Evolutionary conservation across 2,329 filamentous ascomycete genomes (phyloP), one percentile per base, ranked within the genome.

Genomic region (Diplodia corticola): DNA sequence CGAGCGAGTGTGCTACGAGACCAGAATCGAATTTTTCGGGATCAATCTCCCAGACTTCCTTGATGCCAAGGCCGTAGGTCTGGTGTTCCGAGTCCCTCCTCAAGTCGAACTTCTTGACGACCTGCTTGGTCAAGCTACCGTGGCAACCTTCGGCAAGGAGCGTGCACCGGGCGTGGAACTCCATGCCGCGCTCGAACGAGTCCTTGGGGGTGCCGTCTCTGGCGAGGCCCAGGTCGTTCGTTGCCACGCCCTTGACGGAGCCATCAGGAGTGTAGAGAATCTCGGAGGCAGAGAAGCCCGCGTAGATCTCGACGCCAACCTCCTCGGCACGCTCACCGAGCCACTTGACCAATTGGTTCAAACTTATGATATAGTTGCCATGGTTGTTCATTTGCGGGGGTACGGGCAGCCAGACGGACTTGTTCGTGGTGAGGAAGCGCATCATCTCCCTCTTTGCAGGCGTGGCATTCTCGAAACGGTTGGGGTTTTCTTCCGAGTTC

Each of bases 321-420:
- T 98, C 95, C 80, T 99, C 95, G n/a, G 95, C 95, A 55, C 94
- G 88, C 77, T 98, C 95, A 57, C 92, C 93, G 2, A 99, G 84
- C 95, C 95, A 99, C 80, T 94, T 96, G 66, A 91, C 91, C 74
- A 99, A 90, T 78, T 98, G 92, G 78, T 96, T 98, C 73, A 99
- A 81, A 75, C 92, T 96, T 74, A 99, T 88, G 71, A 99, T 99
- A 79, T 96, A 98, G 80, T 99, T 99, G 71, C 95, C 95, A 74
- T 96, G 87, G 77, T 99, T 99, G 82, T 93, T 88, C 95, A 99
- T 99, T 81, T 98, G 95, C 35, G 95, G 95, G 51, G 95, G 95
- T 13, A 89, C 88, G 1, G 94, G 95, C 63, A 98, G 83, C 5
- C 92, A 92, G 66, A 96, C 87, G 0, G 93, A 83, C 68, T 83